Base-by-base conservation (phyloP, 192 early-diverging fungal species). In the Coemansia sp. region DNA sequence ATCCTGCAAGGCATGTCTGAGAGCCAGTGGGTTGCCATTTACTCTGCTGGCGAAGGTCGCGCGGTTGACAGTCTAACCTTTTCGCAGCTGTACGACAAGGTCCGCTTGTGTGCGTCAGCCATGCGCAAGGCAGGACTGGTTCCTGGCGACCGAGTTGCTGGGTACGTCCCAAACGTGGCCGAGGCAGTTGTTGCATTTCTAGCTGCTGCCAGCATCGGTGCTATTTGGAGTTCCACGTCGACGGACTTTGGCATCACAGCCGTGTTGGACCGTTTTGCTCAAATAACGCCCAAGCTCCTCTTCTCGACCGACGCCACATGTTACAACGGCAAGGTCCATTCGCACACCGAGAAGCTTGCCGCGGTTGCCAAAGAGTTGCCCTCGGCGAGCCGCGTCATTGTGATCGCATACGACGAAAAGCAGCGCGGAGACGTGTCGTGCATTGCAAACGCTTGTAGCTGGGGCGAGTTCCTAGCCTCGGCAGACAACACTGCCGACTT, bases 201-300 rank as follows among this genome's bases (percentile, higher is more conserved):
- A 21, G 91, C 91, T 0, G 82, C 89, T 1, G 79, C 86, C 5
- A 89, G 88, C 56, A 82, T 95, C 53, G 94, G 96, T 27, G 93
- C 93, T 15, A 88, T 96, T 35, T 99, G 94, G 94, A 93, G 86
- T 58, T 97, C 93, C 4, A 89, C 93, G 24, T 94, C 93, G 10
- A 92, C 93, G 7, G 97, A 99, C 70, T 95, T 99, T 84, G 97
- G 97, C 29, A 84, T 86, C 15, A 82, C 87, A 19, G 93, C 92
- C 43, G 95, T 97, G 9, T 81, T 97, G 29, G 97, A 98, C 57
- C 85, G 97, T 38, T 95, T 98, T 71, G 72, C 83, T 0, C 97
- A 98, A 70, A 93, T 98, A 65, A 62, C 87, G 72, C 96, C 96
- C 58, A 93, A 89, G 65, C 68, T 98, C 19, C 80, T 98, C 42